Evolutionary conservation across 495 filamentous ascomycete species (phyloP).

Genomic region (Penicillium simplicissimum): DNA sequence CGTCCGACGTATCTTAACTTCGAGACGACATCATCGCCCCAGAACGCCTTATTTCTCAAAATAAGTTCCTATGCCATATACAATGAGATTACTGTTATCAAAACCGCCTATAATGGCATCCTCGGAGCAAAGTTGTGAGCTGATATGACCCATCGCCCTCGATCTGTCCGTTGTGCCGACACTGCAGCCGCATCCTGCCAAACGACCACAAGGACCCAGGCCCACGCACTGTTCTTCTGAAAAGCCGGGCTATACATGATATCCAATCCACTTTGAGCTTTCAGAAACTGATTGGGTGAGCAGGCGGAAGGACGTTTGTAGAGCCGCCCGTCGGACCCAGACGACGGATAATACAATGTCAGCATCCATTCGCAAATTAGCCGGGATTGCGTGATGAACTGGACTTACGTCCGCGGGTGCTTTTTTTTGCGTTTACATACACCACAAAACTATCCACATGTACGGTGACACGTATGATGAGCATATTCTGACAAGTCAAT

Average conservation of each 20-base stretch:
- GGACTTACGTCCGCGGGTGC: slow-evolving; percentile 39
- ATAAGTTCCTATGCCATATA: background rate
- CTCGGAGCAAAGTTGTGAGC: slow-evolving; percentile 43
- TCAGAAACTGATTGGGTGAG: slow-evolving; percentile 42
- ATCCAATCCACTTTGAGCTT: slow-evolving; percentile 32
- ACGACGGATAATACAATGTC: slow-evolving; percentile 59
- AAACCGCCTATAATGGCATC: slow-evolving; percentile 34
- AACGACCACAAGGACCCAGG: slow-evolving; percentile 52
- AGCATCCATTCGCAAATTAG: slow-evolving; percentile 33
- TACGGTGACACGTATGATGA: background rate
- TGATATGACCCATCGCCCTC: slow-evolving; percentile 46
- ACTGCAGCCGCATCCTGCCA: slow-evolving; percentile 43
- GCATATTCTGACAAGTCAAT: background rate
- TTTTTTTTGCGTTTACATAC: background rate
- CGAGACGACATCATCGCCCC: background rate
- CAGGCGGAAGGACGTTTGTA: slow-evolving; percentile 47
- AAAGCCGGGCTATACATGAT: slow-evolving; percentile 32
- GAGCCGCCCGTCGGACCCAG: slow-evolving; percentile 53
- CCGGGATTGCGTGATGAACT: slow-evolving; percentile 53
- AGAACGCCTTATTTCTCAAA: background rate
- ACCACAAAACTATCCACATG: background rate
- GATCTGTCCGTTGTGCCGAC: slow-evolving; percentile 43
- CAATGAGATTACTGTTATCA: background rate
- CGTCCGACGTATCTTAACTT: background rate
- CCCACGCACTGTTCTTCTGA: slow-evolving; percentile 39